Conservation (phyloP, 1,284 basidiomycete genomes). For the Malassezia vespertilionis region DNA sequence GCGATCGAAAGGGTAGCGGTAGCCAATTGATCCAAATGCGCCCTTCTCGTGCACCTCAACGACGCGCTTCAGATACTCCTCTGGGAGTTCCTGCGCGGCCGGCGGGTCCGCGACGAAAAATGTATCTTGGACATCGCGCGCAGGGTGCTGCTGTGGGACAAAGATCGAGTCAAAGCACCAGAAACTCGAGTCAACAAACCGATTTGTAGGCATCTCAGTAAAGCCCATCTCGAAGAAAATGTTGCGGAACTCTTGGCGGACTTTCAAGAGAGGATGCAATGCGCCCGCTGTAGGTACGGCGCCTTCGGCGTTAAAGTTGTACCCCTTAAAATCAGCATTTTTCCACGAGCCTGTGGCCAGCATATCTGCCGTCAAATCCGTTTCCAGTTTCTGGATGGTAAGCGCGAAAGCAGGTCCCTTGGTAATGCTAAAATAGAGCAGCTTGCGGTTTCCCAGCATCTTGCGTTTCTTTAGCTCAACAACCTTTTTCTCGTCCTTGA, state of each 20-base stretch:
- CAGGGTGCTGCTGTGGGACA: conserved; percentile 97
- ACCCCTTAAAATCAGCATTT: conserved; percentile 69
- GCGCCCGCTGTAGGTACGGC: conserved; percentile 77
- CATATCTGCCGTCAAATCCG: conserved; percentile 93
- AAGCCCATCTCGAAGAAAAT: conserved; percentile 99
- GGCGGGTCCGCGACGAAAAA: conserved; percentile 95
- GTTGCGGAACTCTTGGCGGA: conserved; percentile 90
- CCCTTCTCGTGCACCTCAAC: conserved; percentile 77
- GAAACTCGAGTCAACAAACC: conserved; percentile 94
- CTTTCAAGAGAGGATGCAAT: conserved; percentile 90
- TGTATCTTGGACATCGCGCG: conserved; percentile 93
- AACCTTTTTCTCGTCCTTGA: conserved; percentile 56
- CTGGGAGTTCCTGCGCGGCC: conserved; percentile 63
- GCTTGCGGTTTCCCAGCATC: conserved; percentile 59
- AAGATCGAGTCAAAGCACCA: conserved; percentile 99
- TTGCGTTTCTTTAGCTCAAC: conserved; percentile 73
- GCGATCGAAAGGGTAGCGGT: conserved; percentile 89
- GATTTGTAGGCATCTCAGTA: conserved; percentile 97
- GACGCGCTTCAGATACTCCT: conserved; percentile 81
- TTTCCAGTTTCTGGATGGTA: conserved; percentile 90
- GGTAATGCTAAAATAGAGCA: conserved; percentile 79
- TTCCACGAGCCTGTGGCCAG: conserved; percentile 56
- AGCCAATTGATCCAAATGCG: conserved; percentile 88
- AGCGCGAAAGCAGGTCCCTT: conserved; percentile 84
- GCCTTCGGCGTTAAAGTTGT: conserved; percentile 97